These are phyloP conservation scores for Fragilariopsis cylindrus DNA, from an alignment of 108 stramenopile genomes.

Conservation along the genomic window DNA sequence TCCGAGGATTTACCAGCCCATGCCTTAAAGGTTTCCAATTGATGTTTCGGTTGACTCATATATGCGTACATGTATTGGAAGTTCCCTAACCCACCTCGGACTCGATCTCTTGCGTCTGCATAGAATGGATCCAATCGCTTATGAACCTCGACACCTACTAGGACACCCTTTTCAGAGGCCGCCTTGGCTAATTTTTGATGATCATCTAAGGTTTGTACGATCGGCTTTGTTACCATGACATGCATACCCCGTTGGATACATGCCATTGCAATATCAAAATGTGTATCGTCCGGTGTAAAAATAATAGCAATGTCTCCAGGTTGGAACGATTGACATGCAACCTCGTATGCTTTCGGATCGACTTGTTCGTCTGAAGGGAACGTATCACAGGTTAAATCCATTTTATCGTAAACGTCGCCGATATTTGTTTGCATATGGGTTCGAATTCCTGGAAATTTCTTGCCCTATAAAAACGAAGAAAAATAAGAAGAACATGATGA, in stretches of 20 bases:
- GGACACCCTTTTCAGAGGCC: constrained; percentile 83
- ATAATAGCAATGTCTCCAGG: constrained; percentile 93
- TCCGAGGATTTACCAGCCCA: constrained; percentile 99
- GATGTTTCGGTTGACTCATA: constrained; percentile 99
- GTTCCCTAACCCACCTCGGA: constrained; percentile 72
- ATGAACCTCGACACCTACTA: constrained; percentile 96
- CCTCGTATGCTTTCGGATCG: constrained; percentile 81
- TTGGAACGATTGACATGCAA: constrained; percentile 69
- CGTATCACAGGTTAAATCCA: constrained; percentile 92
- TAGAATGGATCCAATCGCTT: constrained; percentile 99
- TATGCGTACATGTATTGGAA: constrained; percentile 98
- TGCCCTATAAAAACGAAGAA: constrained; percentile 53
- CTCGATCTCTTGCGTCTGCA: constrained; percentile 97
- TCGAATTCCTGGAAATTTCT: constrained; percentile 96
- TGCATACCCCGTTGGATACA: constrained; percentile 93
- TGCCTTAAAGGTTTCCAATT: constrained; percentile 98
- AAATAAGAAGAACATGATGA: not conserved
- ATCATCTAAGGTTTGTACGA: constrained; percentile 93
- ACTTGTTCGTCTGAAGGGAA: constrained; percentile 90
- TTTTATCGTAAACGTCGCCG: constrained; percentile 87
- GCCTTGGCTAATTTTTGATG: constrained; percentile 77
- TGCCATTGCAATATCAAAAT: constrained; percentile 94
- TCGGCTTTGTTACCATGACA: constrained; percentile 99
- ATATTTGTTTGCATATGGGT: constrained; percentile 91
- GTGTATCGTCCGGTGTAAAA: constrained; percentile 99